Percentiles rank a stretch among this genome's conserved stretches.
Conservation (phyloP, 768 basidiomycete genomes). For the Tubosaeta sp. region DNA sequence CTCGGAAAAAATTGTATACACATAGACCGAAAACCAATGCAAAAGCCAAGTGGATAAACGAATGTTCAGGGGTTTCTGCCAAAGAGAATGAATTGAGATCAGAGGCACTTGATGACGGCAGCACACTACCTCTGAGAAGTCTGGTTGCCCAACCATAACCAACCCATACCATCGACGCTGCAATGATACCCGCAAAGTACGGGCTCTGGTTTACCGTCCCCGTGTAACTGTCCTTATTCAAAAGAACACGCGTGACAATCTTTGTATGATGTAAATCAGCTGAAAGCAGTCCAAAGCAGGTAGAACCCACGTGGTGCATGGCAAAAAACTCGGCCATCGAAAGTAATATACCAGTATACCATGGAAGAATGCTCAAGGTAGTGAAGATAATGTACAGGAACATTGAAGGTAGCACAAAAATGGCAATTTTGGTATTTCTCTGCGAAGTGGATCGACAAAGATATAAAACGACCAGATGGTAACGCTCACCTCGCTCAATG, state of each 20-base stretch:
- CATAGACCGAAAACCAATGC: conserved; percentile 68
- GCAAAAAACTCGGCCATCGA: conserved; percentile 85
- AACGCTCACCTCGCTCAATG: conserved; percentile 64
- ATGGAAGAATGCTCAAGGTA: conserved; percentile 78
- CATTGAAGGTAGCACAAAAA: conserved; percentile 73
- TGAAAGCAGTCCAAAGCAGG: neutral
- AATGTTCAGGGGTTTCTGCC: conserved; percentile 72
- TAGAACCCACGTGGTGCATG: conserved; percentile 82
- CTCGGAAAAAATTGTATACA: conserved; percentile 86
- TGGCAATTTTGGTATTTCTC: conserved; percentile 78
- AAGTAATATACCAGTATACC: conserved; percentile 84
- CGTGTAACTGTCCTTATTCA: conserved; percentile 78
- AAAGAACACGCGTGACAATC: conserved; percentile 81
- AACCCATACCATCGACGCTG: conserved; percentile 83
- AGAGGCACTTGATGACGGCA: neutral
- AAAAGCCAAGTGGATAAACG: conserved; percentile 74
- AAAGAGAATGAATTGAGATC: neutral
- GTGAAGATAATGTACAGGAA: conserved; percentile 82
- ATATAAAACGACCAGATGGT: neutral
- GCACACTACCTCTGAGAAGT: conserved; percentile 60
- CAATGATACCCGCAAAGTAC: conserved; percentile 91
- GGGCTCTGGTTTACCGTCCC: conserved; percentile 84
- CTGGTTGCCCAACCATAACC: conserved; percentile 76
- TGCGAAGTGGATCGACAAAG: conserved; percentile 25
- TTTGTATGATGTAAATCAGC: conserved; percentile 27